phyloP scores from a whole-genome alignment of 2,329 filamentous ascomycete species.

The Hypoxylon sp. region DNA sequence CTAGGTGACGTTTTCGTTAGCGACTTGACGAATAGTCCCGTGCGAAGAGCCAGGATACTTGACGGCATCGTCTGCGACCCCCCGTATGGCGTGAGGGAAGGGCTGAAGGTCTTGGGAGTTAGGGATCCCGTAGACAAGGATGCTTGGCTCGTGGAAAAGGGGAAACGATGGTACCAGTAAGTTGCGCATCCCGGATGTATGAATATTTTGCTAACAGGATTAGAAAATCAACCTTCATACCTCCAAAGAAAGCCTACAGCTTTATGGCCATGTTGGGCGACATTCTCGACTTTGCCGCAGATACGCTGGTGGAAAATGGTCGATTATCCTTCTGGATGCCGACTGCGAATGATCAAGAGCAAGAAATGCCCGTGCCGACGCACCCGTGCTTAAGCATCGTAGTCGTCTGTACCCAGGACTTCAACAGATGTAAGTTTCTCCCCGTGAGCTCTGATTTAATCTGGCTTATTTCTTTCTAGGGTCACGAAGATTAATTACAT shows the following conservation, averaged over 20 bases:
- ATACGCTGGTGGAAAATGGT: conserved; percentile 81
- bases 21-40: conserved; percentile 88
- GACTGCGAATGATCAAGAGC: conserved; percentile 82
- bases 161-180: conserved; percentile 75
- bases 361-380: conserved; percentile 79
- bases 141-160: conserved; percentile 73
- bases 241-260: conserved; percentile 91
- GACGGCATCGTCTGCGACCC: conserved; percentile 97
- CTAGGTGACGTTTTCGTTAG: conserved; percentile 85
- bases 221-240: conserved; percentile 51
- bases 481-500: conserved; percentile 90
- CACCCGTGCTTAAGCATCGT: conserved; percentile 81
- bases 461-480: conserved; percentile 60
- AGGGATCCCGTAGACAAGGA: conserved; percentile 73
- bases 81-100: conserved; percentile 94
- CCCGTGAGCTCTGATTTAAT: neutral
- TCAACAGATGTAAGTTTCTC: conserved; percentile 80
- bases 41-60: conserved; percentile 66
- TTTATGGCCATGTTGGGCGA: conserved; percentile 92
- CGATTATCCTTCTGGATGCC: conserved; percentile 98
- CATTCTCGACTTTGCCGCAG: conserved; percentile 83
- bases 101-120: conserved; percentile 85
- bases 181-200: conserved; percentile 46
- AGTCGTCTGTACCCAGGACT: conserved; percentile 83
- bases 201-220: conserved; percentile 20